Conservation (phyloP, 495 filamentous ascomycete genomes). For the Alectoria sarmentosa region DNA sequence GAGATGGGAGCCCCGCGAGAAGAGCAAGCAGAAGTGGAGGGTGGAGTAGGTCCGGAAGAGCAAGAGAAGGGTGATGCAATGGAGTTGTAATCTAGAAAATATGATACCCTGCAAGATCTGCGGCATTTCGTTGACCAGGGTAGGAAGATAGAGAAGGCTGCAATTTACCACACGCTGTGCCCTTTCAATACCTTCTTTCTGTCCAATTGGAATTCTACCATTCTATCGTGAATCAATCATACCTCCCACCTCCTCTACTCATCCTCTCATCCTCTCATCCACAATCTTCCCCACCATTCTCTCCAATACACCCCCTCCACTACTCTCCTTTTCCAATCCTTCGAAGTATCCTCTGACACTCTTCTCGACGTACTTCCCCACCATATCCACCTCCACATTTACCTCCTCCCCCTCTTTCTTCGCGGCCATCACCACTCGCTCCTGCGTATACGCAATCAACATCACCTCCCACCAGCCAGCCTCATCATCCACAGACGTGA, state of each 20-base stretch:
- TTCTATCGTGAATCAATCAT: neutral
- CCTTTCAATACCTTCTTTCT: neutral
- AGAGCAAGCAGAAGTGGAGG: neutral
- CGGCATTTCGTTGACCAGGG: neutral
- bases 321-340: slow-evolving; percentile 32
- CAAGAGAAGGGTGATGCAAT: neutral
- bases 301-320: slow-evolving; percentile 60
- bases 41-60: neutral
- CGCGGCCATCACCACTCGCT: slow-evolving; percentile 72
- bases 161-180: neutral
- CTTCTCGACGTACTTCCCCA: slow-evolving; percentile 99
- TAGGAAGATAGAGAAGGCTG: neutral
- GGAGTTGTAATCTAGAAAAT: neutral
- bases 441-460: slow-evolving; percentile 98
- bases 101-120: neutral
- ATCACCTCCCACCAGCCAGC: slow-evolving; percentile 87
- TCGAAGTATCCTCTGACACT: slow-evolving; percentile 57
- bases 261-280: slow-evolving; percentile 68
- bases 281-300: slow-evolving; percentile 77
- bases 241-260: slow-evolving; percentile 26
- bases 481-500: slow-evolving; percentile 70
- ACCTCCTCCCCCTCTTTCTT: slow-evolving; percentile 82
- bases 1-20: neutral
- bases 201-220: neutral
- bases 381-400: slow-evolving; percentile 97